A percentile compares a stretch with the other conserved stretches of the same genome.
Conservation (phyloP, 2,329 filamentous ascomycete genomes). For the Beauveria sp. region DNA sequence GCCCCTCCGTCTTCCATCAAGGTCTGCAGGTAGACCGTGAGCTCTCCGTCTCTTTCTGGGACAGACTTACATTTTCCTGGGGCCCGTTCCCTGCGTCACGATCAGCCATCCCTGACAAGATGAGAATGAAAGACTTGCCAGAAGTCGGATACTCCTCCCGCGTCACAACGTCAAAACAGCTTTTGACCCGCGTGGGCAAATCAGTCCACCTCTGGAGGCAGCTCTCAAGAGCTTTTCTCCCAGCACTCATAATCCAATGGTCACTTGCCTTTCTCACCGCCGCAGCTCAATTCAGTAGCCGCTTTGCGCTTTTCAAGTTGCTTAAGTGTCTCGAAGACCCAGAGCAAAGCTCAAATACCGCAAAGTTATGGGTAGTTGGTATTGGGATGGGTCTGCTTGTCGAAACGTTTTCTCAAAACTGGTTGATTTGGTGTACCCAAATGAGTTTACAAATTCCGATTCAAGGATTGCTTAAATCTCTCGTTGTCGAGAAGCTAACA, state of each 20-base stretch:
- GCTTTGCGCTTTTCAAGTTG: slow-evolving; percentile 3
- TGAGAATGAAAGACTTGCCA: background rate
- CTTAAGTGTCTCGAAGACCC: background rate
- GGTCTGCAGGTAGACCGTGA: background rate
- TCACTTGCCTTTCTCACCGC: slow-evolving; percentile 1
- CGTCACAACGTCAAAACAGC: background rate
- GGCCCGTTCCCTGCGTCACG: background rate
- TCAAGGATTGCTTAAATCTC: slow-evolving; percentile 6
- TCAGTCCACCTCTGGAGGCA: background rate
- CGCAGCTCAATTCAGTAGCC: slow-evolving; percentile 2
- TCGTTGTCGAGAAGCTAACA: slow-evolving; percentile 9
- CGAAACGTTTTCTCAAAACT: slow-evolving; percentile 3
- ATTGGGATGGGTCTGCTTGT: background rate
- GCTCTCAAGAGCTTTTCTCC: background rate
- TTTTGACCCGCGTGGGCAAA: background rate
- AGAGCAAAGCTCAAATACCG: background rate
- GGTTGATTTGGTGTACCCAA: slow-evolving; percentile 3
- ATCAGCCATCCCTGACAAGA: background rate
- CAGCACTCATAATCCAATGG: slow-evolving; percentile 4
- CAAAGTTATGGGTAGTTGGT: background rate
- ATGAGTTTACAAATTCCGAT: slow-evolving; percentile 3
- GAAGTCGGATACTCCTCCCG: background rate
- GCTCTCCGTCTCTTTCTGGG: background rate
- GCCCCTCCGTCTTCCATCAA: background rate
- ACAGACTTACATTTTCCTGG: background rate